Evolutionary conservation across 2,329 filamentous ascomycete genomes (phyloP), one percentile per base, ranked within the genome.

Genomic region (Calonectria fujianensis): DNA sequence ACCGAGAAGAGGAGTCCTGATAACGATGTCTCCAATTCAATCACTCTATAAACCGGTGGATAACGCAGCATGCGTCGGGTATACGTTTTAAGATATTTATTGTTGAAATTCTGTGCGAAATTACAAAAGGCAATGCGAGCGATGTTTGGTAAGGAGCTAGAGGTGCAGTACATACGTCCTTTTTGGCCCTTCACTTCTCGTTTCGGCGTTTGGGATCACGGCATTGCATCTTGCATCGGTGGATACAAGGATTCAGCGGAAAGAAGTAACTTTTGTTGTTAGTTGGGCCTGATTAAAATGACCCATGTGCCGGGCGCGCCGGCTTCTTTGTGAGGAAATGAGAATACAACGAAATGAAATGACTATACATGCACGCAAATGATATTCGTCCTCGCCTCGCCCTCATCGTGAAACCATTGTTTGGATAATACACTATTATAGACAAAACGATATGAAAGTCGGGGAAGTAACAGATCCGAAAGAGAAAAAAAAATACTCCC

Each of bases 1-100:
- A 64, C 74, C 24, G 75, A 80, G 52, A 72, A 81, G 65, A 74
- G 70, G 51, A 51, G 37, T 39, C 35, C 45, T 63, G 48, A 41
- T 54, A 31, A 31, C 5, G 32, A 41, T 24, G 48, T n/a, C 64
- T 37, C 18, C 4, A 16, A 24, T 54, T 14, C 31, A 18, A 31
- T 66, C 7, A 48, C 31, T 18, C 16, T 41, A 63, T 63, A 63
- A 18, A 32, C 24, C 29, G 37, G 31, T 31, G 48, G 45, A 27
- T 31, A 48, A n/a, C 10, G 20, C 8, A 48, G 11, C 37, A 57
- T 24, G 20, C 31, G 20, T 31, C 51, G 54, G 32, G 69, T 52
- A 45, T 32, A 32, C 68, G 57, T 66, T 66, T 54, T 51, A 57
- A 45, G 61, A 48, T 71, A 32, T 57, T 66, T 65, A 32, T 61